Evolutionary conservation across 129 eudicot genomes (phyloP).

Genomic region (Flaveria bidentis): DNA sequence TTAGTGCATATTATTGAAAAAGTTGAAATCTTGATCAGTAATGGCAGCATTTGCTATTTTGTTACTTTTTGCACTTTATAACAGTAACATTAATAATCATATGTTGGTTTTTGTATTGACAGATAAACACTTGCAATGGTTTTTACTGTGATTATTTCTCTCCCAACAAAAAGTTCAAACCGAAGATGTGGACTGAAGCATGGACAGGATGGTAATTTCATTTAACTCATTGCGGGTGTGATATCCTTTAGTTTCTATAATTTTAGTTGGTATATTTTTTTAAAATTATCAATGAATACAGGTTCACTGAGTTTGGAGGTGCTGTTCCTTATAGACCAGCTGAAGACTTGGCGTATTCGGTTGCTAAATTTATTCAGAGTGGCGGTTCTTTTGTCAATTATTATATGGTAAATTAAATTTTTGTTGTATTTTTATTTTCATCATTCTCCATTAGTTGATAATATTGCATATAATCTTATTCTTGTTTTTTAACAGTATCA

Average conservation of each 20-base stretch:
- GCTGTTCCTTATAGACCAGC: slow-evolving; percentile 96
- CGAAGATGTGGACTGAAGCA: slow-evolving; percentile 99
- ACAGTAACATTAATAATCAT: neutral
- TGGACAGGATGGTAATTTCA: slow-evolving; percentile 94
- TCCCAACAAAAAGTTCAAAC: slow-evolving; percentile 87
- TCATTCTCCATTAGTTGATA: neutral
- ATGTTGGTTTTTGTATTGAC: slow-evolving; percentile 30
- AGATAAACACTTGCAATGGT: slow-evolving; percentile 98
- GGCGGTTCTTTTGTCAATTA: slow-evolving; percentile 93
- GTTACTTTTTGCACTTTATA: slow-evolving; percentile 1
- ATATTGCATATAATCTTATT: neutral
- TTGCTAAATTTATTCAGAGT: slow-evolving; percentile 86
- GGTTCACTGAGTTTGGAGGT: slow-evolving; percentile 98
- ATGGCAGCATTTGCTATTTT: neutral
- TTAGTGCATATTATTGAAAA: neutral
- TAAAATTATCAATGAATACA: slow-evolving; percentile 23
- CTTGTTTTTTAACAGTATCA: slow-evolving; percentile 62
- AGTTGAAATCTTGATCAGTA: neutral
- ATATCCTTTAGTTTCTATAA: neutral
- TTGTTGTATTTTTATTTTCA: slow-evolving; percentile 19
- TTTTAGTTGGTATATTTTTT: neutral
- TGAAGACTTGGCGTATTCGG: slow-evolving; percentile 91
- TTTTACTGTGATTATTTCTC: slow-evolving; percentile 97
- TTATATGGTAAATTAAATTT: slow-evolving; percentile 65
- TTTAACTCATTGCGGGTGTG: neutral